Conservation (phyloP, 2,329 filamentous ascomycete species). For the Aspergillus clavatus region DNA sequence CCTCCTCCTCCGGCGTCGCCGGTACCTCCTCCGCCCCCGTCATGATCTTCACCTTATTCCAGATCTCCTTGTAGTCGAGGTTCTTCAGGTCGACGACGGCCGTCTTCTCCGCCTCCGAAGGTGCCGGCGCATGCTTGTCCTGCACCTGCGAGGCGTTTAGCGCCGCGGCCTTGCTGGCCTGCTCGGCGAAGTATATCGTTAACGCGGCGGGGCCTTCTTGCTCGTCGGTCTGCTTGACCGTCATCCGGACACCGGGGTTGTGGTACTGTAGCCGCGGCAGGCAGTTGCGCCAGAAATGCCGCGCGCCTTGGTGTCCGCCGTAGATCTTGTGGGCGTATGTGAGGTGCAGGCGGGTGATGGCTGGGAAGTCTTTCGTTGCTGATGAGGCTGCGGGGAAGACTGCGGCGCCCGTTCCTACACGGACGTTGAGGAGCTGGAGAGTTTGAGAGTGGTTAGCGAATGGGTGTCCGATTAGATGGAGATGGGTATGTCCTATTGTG, state of each 20-base stretch:
- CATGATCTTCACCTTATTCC: constrained; percentile 38
- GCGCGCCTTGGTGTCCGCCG: constrained; percentile 44
- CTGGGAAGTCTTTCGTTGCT: constrained; percentile 31
- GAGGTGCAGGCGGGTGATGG: constrained; percentile 41
- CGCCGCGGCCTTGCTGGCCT: constrained; percentile 25
- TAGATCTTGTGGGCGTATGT: constrained; percentile 43
- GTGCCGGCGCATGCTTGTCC: constrained; percentile 33
- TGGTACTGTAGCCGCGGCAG: constrained; percentile 89
- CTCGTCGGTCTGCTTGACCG: constrained; percentile 64
- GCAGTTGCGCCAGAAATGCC: constrained; percentile 82
- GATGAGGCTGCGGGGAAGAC: constrained; percentile 55
- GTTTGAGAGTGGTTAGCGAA: neutral
- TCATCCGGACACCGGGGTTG: constrained; percentile 81
- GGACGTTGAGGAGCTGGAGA: constrained; percentile 65
- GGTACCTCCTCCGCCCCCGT: constrained; percentile 38
- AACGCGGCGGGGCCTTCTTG: constrained; percentile 41
- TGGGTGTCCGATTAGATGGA: neutral
- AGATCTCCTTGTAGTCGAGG: constrained; percentile 39
- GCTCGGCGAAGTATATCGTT: constrained; percentile 40
- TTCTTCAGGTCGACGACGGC: constrained; percentile 37
- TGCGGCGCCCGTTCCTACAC: constrained; percentile 76
- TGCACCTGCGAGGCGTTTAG: constrained; percentile 20
- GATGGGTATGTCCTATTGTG: neutral
- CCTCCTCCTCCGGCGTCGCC: constrained; percentile 31
- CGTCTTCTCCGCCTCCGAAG: constrained; percentile 28